Conservation (phyloP, 345 rosid species). For the Rhizophora mangle region DNA sequence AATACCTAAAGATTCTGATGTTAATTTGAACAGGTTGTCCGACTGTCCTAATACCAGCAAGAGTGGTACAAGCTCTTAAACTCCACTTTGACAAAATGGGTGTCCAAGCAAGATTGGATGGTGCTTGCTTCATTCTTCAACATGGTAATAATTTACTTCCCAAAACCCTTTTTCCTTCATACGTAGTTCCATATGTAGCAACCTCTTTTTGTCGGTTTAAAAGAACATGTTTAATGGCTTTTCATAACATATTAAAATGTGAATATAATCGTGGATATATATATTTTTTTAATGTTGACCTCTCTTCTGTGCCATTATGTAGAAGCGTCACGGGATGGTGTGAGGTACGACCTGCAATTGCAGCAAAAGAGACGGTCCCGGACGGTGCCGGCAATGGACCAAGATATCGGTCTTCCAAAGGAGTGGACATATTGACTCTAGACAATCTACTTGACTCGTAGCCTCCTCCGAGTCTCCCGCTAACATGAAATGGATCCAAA, state of each 20-base stretch:
- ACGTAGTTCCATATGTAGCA: too few relatives aligned
- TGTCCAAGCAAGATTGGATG: constrained; percentile 40
- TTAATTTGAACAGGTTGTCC: constrained; percentile 53
- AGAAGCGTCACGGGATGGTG: constrained; percentile 36
- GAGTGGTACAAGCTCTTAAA: constrained; percentile 76
- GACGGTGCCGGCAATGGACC: constrained; percentile 38
- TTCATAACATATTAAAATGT: too few relatives aligned
- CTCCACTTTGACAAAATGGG: constrained; percentile 71
- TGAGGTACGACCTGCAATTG: constrained; percentile 28
- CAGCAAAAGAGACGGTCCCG: constrained; percentile 33
- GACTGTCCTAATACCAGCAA: constrained; percentile 78
- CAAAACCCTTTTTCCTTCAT: not conserved
- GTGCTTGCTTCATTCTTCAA: constrained; percentile 34
- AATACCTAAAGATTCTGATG: too few relatives aligned
- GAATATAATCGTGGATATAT: too few relatives aligned
- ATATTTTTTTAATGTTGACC: too few relatives aligned
- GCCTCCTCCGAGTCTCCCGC: not conserved
- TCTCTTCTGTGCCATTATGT: not conserved
- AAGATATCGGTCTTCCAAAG: constrained; percentile 58
- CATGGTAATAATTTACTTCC: constrained; percentile 40
- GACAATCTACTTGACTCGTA: not conserved
- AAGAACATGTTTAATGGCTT: too few relatives aligned
- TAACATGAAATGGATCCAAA: not conserved
- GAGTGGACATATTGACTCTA: constrained; percentile 68
- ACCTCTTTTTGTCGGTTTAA: not conserved